Base-by-base conservation (phyloP, 371 early-diverging fungal species). In the Racocetra persica region DNA sequence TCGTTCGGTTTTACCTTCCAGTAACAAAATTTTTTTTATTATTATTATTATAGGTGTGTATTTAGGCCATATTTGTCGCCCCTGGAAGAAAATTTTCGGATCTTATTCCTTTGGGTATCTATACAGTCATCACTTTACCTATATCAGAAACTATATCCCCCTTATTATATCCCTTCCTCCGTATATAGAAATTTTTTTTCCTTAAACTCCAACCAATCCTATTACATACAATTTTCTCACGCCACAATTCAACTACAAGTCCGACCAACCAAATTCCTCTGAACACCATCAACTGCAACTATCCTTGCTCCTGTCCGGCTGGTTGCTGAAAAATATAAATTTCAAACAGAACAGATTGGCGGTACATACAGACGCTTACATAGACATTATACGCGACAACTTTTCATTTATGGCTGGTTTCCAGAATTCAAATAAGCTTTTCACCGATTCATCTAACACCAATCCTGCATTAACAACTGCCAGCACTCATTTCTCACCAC, bases 231-330 rank as follows among this genome's bases (percentile, higher is more conserved):
- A 24, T 54, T 73, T 73, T 73, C 74, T 55, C 79, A 38, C 55
- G 52, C 55, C 66, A 73, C 49, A 26, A 10, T 26, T 77, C 74
- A 49, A 49, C 38, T 28, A 69, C 52, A 28, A 36, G 26, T 32
- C 60, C 38, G 22, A 63, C 28, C 24, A 41, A 32, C 72, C 73
- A 86, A 55, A 85, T 85, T 85, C 82, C 86, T 84, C 85, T 88
- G 84, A 78, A 60, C 36, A 49, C 49, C 52, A 18, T n/a, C 3
- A 24, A 14, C 32, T 69, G 18, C 26, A 59, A 57, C n/a, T 20
- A n/a, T 38, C 60, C 22, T 76, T 60, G 20, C n/a, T 76, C 18
- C 76, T 55, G 24, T 63, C 38, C 51, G 38, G 62, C 62, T 52
- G 74, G 57, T 57, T 75, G 20, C 36, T 67, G 20, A 77, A 63